Percentiles rank a stretch among this genome's conserved stretches.
phyloP scores from a whole-genome alignment of 495 filamentous ascomycete genomes.

The Xylaria curta region DNA sequence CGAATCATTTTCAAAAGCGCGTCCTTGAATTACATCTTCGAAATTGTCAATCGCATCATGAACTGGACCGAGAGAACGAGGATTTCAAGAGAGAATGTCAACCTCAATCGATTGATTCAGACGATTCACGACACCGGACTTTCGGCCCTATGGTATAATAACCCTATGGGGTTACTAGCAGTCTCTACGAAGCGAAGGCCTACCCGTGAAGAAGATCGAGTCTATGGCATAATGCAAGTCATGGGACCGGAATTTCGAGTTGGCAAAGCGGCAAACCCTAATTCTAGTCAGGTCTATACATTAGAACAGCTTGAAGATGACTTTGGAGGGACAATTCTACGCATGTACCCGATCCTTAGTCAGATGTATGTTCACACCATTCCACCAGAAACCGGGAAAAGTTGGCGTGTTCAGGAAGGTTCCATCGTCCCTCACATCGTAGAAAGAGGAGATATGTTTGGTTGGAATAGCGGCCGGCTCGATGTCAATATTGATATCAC shows the following conservation, averaged over 20 bases:
- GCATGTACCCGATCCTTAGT: constrained; percentile 23
- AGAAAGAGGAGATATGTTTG: constrained; percentile 3
- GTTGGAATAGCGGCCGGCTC: neutral
- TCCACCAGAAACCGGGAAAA: neutral
- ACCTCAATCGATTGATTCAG: constrained; percentile 18
- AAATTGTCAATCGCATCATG: constrained; percentile 20
- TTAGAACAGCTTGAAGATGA: constrained; percentile 21
- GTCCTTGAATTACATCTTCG: constrained; percentile 20
- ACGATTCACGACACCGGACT: constrained; percentile 25
- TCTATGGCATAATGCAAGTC: constrained; percentile 23
- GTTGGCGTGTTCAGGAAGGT: constrained; percentile 2
- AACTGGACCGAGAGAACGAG: constrained; percentile 24
- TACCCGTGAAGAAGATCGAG: constrained; percentile 3
- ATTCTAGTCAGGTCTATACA: constrained; percentile 21
- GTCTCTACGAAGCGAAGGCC: constrained; percentile 24
- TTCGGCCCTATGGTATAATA: constrained; percentile 24
- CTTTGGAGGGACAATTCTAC: constrained; percentile 20
- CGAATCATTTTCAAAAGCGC: constrained; percentile 1
- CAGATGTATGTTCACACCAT: constrained; percentile 25
- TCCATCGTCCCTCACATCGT: constrained; percentile 2
- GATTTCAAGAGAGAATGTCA: constrained; percentile 12
- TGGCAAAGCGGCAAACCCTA: constrained; percentile 17
- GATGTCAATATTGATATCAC: neutral
- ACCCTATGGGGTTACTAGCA: constrained; percentile 26
- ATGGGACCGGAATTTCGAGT: constrained; percentile 19